phyloP scores from a whole-genome alignment of 768 basidiomycete genomes.

The Jaapia argillacea region DNA sequence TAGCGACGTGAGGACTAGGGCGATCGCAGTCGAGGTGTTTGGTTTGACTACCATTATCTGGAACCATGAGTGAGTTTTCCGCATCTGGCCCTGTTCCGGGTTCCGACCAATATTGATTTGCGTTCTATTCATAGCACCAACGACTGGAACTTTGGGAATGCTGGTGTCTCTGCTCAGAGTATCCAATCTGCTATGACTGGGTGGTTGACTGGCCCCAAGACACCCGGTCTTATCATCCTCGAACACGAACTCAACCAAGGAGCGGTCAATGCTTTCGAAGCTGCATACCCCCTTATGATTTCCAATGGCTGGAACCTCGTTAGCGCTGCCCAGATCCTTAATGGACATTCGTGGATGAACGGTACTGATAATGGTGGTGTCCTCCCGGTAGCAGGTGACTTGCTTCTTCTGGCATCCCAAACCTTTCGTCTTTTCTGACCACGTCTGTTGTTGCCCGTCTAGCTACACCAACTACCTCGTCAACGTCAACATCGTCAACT shows the following conservation, averaged over 20 bases:
- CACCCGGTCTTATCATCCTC: conserved; percentile 70
- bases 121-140: conserved; percentile 35
- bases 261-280: conserved; percentile 58
- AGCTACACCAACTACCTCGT: background rate
- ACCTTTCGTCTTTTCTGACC: background rate
- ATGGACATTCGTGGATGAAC: conserved; percentile 6
- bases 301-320: conserved; percentile 62
- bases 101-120: conserved; percentile 2
- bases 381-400: background rate
- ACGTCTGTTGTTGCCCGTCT: no score
- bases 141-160: conserved; percentile 60
- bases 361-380: background rate
- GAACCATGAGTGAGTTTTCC: conserved; percentile 68
- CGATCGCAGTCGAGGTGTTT: conserved; percentile 83
- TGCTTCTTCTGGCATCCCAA: background rate
- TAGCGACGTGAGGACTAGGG: conserved; percentile 70
- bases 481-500: background rate
- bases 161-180: conserved; percentile 31
- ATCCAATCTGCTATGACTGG: conserved; percentile 38
- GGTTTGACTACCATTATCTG: conserved; percentile 79
- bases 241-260: conserved; percentile 70
- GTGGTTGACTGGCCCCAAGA: conserved; percentile 43
- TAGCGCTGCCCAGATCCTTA: conserved; percentile 34
- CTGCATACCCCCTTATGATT: conserved; percentile 51
- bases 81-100: background rate